Percentiles rank a stretch among this genome's conserved stretches.
Conservation (phyloP, 2,329 filamentous ascomycete genomes). For the Huntiella abstrusa region DNA sequence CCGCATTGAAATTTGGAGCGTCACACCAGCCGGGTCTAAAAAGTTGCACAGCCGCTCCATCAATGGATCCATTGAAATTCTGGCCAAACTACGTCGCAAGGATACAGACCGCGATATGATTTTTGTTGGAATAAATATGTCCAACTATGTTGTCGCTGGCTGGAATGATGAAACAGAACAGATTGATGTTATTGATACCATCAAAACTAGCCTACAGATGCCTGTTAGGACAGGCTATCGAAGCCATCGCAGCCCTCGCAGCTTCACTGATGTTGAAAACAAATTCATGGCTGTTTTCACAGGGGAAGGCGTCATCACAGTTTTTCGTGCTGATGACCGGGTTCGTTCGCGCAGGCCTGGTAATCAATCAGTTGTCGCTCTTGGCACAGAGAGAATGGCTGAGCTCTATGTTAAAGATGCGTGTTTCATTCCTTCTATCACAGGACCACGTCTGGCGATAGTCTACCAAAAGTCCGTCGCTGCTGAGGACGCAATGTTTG, state of each 20-base stretch:
- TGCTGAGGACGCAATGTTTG: constrained; percentile 33
- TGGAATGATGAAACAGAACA: constrained; percentile 48
- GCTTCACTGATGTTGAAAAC: constrained; percentile 65
- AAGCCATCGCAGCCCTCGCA: constrained; percentile 19
- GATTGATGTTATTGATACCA: constrained; percentile 32
- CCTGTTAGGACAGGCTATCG: no score
- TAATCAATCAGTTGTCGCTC: constrained; percentile 12
- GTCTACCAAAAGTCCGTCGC: constrained; percentile 36
- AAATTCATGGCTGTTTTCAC: constrained; percentile 37
- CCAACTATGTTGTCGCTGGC: constrained; percentile 73
- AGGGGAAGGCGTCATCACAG: constrained; percentile 40
- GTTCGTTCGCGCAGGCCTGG: constrained; percentile 1
- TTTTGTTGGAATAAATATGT: constrained; percentile 79
- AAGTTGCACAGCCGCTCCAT: constrained; percentile 52
- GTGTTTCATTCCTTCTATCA: constrained; percentile 38
- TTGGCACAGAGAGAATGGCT: constrained; percentile 36
- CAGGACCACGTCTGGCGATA: constrained; percentile 37
- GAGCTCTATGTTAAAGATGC: constrained; percentile 41
- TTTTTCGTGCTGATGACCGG: constrained; percentile 29
- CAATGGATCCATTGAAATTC: constrained; percentile 72
- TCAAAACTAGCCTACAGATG: constrained; percentile 32
- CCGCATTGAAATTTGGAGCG: constrained; percentile 65
- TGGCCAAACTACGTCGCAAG: constrained; percentile 60
- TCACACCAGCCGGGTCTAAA: constrained; percentile 42
- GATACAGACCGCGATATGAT: constrained; percentile 63